Evolutionary conservation across 345 rosid genomes (phyloP).

Genomic region (Populus nigra): DNA sequence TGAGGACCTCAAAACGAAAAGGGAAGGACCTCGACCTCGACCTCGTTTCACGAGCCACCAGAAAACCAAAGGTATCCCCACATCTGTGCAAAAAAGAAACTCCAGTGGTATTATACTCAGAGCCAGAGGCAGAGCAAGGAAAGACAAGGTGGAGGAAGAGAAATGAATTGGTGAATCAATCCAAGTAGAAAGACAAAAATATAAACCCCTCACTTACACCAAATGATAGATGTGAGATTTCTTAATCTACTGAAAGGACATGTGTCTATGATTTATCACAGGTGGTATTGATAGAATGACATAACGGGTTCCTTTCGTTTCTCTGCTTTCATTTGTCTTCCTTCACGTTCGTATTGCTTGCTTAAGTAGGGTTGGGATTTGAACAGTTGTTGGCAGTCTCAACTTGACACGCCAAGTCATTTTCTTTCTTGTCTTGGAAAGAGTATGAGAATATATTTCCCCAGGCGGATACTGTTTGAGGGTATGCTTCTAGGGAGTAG

Average conservation of each 20-base stretch:
- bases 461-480: slow-evolving; percentile 23
- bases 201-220: background rate
- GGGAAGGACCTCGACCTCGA: slow-evolving; percentile 35
- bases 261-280: background rate
- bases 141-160: background rate
- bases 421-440: slow-evolving; percentile 15
- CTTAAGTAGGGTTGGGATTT: background rate
- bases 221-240: background rate
- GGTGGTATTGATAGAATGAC: background rate
- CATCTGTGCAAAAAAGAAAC: background rate
- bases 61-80: background rate
- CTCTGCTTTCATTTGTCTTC: slow-evolving; percentile 5
- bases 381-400: slow-evolving; percentile 7
- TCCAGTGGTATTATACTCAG: background rate
- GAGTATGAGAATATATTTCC: slow-evolving; percentile 16
- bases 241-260: background rate
- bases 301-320: background rate
- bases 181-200: slow-evolving; percentile 5
- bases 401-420: slow-evolving; percentile 19
- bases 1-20: slow-evolving; percentile 31
- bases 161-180: background rate
- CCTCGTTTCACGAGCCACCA: slow-evolving; percentile 43
- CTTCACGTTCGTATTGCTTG: background rate
- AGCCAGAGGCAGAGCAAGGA: background rate
- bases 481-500: slow-evolving; percentile 8